A percentile compares a stretch with the other conserved stretches of the same genome.
Conservation (phyloP, 139 green algal genomes). For the Chlamydomonas schloesseri region DNA sequence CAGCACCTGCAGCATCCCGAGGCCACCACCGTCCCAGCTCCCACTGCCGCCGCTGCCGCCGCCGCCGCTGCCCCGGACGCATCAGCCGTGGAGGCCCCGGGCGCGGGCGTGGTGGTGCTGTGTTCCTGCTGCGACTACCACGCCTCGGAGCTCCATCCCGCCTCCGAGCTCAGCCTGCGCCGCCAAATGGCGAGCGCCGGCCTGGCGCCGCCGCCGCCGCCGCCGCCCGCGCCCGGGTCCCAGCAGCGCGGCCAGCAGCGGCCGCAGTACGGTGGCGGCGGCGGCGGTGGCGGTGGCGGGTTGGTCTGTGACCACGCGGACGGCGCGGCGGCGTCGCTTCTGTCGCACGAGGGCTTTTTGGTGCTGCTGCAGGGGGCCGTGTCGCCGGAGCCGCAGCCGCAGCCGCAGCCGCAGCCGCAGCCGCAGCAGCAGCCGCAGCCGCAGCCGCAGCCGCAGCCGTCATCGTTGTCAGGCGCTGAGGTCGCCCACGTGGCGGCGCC, state of each 20-base stretch:
- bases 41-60: too few relatives aligned
- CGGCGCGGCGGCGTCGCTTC: background rate
- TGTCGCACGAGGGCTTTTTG: background rate
- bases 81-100: background rate
- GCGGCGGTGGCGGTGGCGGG: too few relatives aligned
- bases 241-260: background rate
- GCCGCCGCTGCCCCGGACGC: too few relatives aligned
- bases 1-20: too few relatives aligned
- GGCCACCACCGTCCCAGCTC: too few relatives aligned
- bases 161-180: background rate
- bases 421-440: too few relatives aligned
- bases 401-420: too few relatives aligned
- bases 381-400: too few relatives aligned
- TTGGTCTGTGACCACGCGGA: too few relatives aligned
- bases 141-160: background rate
- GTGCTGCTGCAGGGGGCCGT: background rate
- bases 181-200: background rate
- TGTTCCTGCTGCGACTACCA: constrained; percentile 1
- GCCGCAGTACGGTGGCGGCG: background rate
- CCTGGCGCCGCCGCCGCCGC: background rate
- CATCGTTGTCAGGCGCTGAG: too few relatives aligned
- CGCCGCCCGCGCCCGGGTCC: background rate
- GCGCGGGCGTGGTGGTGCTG: constrained; percentile 7
- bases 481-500: too few relatives aligned
- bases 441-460: too few relatives aligned